Base-by-base conservation (phyloP, 176 grass and related monocot genomes). In the Musa itinerans region DNA sequence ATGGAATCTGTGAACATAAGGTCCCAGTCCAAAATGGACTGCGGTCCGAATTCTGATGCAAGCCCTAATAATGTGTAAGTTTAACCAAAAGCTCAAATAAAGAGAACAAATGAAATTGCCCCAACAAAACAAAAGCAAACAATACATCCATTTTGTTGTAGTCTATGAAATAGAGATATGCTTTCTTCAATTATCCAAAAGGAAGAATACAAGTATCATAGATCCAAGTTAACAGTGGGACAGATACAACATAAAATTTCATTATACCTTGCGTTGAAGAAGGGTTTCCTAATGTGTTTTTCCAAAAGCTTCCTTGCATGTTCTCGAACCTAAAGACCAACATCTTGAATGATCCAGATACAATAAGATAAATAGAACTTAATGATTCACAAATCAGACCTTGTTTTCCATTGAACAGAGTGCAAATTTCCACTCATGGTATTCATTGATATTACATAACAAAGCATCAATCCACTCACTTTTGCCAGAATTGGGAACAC, bases 391-490 rank as follows among this genome's bases (percentile, higher is more conserved):
- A 81, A 89, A 74, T 12, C 83, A 83, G 81, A 78, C 89, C 96
- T 89, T 87, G 79, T 95, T 99, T 72, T 99, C 96, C 96, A 99
- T 99, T 58, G 96, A 99, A 69, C 96, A 99, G 3, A 99, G 76
- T 73, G 78, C 88, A 87, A 99, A 95, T 67, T 86, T 95, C 96
- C 96, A 99, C 23, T 85, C 83, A 80, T 54, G n/a, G 27, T 81
- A 74, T 62, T 19, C 21, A 63, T 88, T 99, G 84, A 99, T 84
- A 87, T 99, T 99, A 76, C 91, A 92, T 76, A 99, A 49, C 76
- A 99, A 74, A 49, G 96, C 88, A 86, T 99, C 96, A 74, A 99
- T 99, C 91, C 96, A 99, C 78, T 99, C 96, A 72, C 91, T 99
- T 85, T 99, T 99, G 58, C 96, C 96, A 68, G 91, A 95, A 88